Conservation (phyloP, 169 alveolate species). For the Eimeria nieschulzi region DNA sequence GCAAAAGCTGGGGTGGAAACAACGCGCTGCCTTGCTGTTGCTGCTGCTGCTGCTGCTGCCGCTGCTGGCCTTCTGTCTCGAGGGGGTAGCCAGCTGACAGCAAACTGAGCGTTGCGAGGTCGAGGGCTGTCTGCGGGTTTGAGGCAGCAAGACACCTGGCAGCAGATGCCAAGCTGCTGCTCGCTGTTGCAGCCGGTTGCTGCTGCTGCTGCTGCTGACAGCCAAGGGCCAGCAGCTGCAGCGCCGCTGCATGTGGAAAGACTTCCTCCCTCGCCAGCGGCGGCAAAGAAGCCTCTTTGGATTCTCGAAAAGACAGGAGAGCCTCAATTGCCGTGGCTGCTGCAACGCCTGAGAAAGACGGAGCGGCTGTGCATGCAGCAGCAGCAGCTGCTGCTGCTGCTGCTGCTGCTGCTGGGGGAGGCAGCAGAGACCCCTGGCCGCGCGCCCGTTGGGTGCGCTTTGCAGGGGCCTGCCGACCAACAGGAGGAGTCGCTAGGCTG, state of each 20-base stretch:
- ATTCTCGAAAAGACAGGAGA: neutral
- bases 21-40: neutral
- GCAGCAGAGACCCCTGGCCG: neutral
- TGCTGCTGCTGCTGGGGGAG: slow-evolving; percentile 24
- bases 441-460: neutral
- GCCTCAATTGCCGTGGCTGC: neutral
- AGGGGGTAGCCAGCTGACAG: neutral
- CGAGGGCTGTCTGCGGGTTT: neutral
- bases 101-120: slow-evolving; percentile 18
- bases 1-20: neutral
- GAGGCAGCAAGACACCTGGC: neutral
- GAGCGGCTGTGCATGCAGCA: neutral
- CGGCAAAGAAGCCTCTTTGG: neutral
- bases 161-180: neutral
- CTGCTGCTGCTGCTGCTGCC: neutral
- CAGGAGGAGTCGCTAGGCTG: no score
- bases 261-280: neutral
- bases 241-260: neutral
- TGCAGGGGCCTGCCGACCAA: no score
- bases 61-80: neutral
- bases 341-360: neutral
- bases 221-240: neutral
- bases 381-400: slow-evolving; percentile 5
- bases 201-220: neutral
- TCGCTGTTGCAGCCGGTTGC: neutral